Evolutionary conservation across 106 monocot genomes (phyloP).

Genomic region (Platanthera guangdongensis): DNA sequence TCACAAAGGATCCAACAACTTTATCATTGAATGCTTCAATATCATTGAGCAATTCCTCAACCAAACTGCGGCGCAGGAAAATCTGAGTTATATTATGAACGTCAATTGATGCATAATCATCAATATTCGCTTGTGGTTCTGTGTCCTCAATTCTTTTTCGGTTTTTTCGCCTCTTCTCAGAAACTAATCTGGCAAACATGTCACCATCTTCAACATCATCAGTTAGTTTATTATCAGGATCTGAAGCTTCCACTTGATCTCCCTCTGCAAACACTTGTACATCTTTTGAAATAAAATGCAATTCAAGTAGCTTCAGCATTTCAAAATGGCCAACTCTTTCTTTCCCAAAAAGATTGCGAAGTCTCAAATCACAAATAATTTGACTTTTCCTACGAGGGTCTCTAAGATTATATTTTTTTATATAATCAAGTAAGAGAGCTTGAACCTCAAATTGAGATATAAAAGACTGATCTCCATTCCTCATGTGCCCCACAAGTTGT

Average conservation of each 20-base stretch:
- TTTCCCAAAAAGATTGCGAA: slow-evolving; percentile 77
- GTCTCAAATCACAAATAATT: slow-evolving; percentile 80
- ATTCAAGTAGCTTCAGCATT: slow-evolving; percentile 94
- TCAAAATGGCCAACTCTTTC: slow-evolving; percentile 74
- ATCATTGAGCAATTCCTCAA: slow-evolving; percentile 92
- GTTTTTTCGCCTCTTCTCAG: slow-evolving; percentile 49
- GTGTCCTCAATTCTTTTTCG: slow-evolving; percentile 44
- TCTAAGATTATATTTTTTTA: slow-evolving; percentile 74
- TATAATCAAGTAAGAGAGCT: slow-evolving; percentile 84
- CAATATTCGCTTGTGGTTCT: slow-evolving; percentile 47
- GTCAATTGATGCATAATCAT: slow-evolving; percentile 95
- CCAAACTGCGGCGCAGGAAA: slow-evolving; percentile 74
- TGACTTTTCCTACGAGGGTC: slow-evolving; percentile 98
- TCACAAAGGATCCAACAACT: slow-evolving; percentile 79
- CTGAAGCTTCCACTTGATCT: slow-evolving; percentile 27
- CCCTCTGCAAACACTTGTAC: slow-evolving; percentile 34
- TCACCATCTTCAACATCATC: slow-evolving; percentile 56
- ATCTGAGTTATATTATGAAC: slow-evolving; percentile 78
- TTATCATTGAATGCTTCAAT: slow-evolving; percentile 55
- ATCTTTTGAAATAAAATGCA: slow-evolving; percentile 78
- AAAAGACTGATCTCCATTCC: slow-evolving; percentile 51
- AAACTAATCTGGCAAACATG: slow-evolving; percentile 18
- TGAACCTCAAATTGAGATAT: slow-evolving; percentile 87
- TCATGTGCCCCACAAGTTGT: slow-evolving; percentile 82
- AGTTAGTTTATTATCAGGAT: slow-evolving; percentile 48